Conservation (phyloP, 208 protist genomes). For the Crithidia fasciculata region DNA sequence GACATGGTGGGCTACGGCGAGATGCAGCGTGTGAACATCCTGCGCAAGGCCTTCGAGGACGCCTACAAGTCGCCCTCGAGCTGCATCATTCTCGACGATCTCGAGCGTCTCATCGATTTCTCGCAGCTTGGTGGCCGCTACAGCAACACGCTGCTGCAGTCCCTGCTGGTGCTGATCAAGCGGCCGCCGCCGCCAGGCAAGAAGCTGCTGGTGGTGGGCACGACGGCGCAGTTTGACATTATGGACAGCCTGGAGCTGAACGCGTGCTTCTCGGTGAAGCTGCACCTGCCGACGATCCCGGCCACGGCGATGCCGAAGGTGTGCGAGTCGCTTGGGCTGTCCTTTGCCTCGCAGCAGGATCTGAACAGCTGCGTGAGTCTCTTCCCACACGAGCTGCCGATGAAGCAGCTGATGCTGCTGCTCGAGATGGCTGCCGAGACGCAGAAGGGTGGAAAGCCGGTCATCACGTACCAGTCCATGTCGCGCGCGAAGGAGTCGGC, state of each 20-base stretch:
- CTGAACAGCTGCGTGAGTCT: slow-evolving; percentile 34
- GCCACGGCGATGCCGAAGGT: slow-evolving; percentile 45
- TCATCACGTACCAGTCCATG: slow-evolving; percentile 56
- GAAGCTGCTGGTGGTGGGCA: slow-evolving; percentile 96
- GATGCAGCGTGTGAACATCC: slow-evolving; percentile 90
- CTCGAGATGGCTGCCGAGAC: slow-evolving; percentile 83
- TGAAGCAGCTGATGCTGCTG: slow-evolving; percentile 84
- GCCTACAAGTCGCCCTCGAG: slow-evolving; percentile 97
- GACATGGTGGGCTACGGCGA: slow-evolving; percentile 94
- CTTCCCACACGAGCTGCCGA: slow-evolving; percentile 52
- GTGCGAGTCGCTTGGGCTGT: slow-evolving; percentile 45
- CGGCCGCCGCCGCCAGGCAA: slow-evolving; percentile 90
- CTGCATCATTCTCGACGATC: slow-evolving; percentile 98
- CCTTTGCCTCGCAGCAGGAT: slow-evolving; percentile 46
- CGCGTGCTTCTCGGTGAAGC: slow-evolving; percentile 91
- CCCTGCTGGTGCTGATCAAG: slow-evolving; percentile 96
- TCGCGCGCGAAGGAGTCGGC: slow-evolving; percentile 61
- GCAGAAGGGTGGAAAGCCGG: slow-evolving; percentile 21
- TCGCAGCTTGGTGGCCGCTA: slow-evolving; percentile 98
- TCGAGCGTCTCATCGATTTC: slow-evolving; percentile 98
- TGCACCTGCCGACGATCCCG: slow-evolving; percentile 63
- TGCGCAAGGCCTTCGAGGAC: slow-evolving; percentile 98
- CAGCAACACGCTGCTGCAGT: slow-evolving; percentile 98
- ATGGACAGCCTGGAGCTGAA: slow-evolving; percentile 93
- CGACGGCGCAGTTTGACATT: slow-evolving; percentile 89